Base-by-base conservation (phyloP, 225 moss, liverwort and hornwort genomes). In the Antitrichia curtipendula region DNA sequence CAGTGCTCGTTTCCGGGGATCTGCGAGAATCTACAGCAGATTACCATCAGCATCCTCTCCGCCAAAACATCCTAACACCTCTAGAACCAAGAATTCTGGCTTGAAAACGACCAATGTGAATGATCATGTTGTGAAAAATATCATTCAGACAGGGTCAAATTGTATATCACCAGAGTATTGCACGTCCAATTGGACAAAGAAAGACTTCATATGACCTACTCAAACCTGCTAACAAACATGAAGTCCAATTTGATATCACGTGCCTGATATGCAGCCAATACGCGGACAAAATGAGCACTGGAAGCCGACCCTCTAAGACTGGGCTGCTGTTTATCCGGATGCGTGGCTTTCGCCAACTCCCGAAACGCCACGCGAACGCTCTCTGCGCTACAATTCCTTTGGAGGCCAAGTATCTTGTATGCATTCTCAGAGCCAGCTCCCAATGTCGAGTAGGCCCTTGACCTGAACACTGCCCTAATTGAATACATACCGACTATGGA, bases 201-300 rank as follows among this genome's bases (percentile, higher is more conserved):
- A 50, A 84, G 40, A 16, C 27, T 41, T 41, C 43, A 66, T 5
- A 19, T 27, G 24, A 17, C 34, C 36, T 75, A 50, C 50, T 68
- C 70, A 59, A 45, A 84, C 28, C 29, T 45, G 62, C 34, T 16
- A 63, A 14, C 45, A 58, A 74, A 36, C 47, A 84, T n/a, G 47
- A 47, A 74, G 49, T 49, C 32, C 47, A 86, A 58, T 58, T 79
- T 49, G 28, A 15, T 9, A 54, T 43, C 17, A 84, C 84, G 57
- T 92, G 94, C 98, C 96, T 98, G 95, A 87, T 98, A 98, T 34
- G 98, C 98, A 90, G 96, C 97, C 87, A 98, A 86, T 43, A 98
- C 92, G 65, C 96, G 97, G 81, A 98, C 95, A 87, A 98, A 98
- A 47, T 93, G 94, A 71, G 92, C 93, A 62, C 95, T 95, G 50